These are phyloP conservation scores for Phytophthora podocarpi DNA, from an alignment of 352 stramenopile species.

Conservation along the genomic window DNA sequence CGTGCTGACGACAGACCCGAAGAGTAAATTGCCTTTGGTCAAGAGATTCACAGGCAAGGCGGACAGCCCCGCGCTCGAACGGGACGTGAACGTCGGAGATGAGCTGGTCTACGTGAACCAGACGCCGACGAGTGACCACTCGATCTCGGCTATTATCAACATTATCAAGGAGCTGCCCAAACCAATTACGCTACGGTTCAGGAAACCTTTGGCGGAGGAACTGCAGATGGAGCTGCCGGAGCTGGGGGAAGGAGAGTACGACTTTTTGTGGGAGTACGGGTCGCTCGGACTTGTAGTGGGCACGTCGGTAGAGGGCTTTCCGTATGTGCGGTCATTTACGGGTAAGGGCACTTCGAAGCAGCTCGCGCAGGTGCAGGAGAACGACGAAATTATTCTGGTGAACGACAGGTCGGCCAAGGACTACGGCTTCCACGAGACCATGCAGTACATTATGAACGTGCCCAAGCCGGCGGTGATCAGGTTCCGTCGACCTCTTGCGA, in stretches of 20 bases:
- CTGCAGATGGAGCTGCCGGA: slow-evolving; percentile 56
- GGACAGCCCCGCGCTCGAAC: slow-evolving; percentile 47
- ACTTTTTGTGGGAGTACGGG: slow-evolving; percentile 87
- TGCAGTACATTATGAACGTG: slow-evolving; percentile 88
- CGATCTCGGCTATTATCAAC: slow-evolving; percentile 72
- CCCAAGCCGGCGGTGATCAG: slow-evolving; percentile 80
- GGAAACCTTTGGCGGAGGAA: slow-evolving; percentile 57
- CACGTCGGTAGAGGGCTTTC: slow-evolving; percentile 53
- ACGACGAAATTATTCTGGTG: slow-evolving; percentile 85
- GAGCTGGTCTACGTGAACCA: slow-evolving; percentile 86
- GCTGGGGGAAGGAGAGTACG: slow-evolving; percentile 72
- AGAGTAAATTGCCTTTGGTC: slow-evolving; percentile 75
- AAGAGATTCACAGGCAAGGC: slow-evolving; percentile 77
- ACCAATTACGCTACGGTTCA: slow-evolving; percentile 78
- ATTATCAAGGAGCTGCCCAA: slow-evolving; percentile 82
- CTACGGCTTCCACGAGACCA: slow-evolving; percentile 75
- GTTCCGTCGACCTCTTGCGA: slow-evolving; percentile 51
- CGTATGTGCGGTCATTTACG: slow-evolving; percentile 83
- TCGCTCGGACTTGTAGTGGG: slow-evolving; percentile 75
- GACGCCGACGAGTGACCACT: slow-evolving; percentile 69
- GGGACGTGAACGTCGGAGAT: slow-evolving; percentile 60
- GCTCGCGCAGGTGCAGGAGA: slow-evolving; percentile 66
- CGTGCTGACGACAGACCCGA: slow-evolving; percentile 69
- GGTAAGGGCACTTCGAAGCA: slow-evolving; percentile 80
- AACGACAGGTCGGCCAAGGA: slow-evolving; percentile 61